A percentile compares a stretch with the other conserved stretches of the same genome.
phyloP scores from a whole-genome alignment of 116 monocot genomes.

The Posidonia oceanica region DNA sequence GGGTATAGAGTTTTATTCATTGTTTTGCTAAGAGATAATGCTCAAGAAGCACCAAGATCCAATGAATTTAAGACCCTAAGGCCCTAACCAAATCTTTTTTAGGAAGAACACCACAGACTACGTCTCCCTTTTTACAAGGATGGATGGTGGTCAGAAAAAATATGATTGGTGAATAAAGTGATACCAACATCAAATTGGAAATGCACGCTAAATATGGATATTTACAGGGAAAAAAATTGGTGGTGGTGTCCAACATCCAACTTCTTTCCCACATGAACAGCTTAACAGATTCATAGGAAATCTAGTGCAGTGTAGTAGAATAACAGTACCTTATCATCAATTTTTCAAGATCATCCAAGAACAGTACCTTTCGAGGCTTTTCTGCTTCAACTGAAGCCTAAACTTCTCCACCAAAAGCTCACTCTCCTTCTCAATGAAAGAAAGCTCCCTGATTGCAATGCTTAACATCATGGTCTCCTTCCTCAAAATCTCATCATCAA shows the following conservation, averaged over 20 bases:
- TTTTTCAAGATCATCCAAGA: neutral
- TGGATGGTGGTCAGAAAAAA: neutral
- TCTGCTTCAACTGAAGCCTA: conserved; percentile 17
- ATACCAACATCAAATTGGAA: neutral
- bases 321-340: neutral
- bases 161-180: neutral
- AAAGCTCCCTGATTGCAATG: conserved; percentile 58
- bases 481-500: conserved; percentile 48
- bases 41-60: neutral
- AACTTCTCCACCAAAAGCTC: conserved; percentile 60
- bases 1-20: neutral
- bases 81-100: neutral
- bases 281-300: neutral
- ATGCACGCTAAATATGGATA: neutral
- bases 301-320: neutral
- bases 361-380: conserved; percentile 32
- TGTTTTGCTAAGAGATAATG: neutral
- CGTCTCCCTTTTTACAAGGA: neutral
- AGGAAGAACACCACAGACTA: neutral
- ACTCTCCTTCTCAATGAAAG: conserved; percentile 67
- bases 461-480: conserved; percentile 54
- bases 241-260: neutral
- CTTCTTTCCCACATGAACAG: neutral
- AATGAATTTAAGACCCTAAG: too few relatives aligned
- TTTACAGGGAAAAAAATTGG: neutral